Conservation (phyloP, 1,284 basidiomycete genomes). For the Marasmius fiardii region DNA sequence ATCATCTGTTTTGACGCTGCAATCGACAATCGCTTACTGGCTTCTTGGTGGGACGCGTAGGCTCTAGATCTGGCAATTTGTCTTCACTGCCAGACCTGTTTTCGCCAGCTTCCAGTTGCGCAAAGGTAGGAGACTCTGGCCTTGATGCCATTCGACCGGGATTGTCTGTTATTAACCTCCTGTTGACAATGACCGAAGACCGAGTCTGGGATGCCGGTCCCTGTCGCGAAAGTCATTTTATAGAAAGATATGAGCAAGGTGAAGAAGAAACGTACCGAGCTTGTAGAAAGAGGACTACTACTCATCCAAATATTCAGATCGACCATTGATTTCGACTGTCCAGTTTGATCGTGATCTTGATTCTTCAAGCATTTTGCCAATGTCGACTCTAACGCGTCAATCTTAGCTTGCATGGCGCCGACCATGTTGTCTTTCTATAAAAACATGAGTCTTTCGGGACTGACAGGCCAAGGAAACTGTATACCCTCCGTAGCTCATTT, state of each 20-base stretch:
- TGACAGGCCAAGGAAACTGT: slow-evolving; percentile 15
- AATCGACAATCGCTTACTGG: not conserved
- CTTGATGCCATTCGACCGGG: not conserved
- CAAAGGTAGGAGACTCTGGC: not conserved
- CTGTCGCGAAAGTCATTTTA: not conserved
- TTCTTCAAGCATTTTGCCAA: slow-evolving; percentile 38
- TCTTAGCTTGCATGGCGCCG: slow-evolving; percentile 32
- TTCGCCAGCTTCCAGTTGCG: not conserved
- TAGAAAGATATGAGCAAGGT: not conserved
- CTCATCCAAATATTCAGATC: slow-evolving; percentile 34
- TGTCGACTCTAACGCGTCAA: slow-evolving; percentile 38
- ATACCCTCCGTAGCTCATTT: slow-evolving; percentile 49
- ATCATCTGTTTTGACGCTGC: not conserved
- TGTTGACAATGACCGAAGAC: not conserved
- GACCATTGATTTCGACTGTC: slow-evolving; percentile 30
- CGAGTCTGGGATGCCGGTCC: not conserved
- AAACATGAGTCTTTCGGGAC: not conserved
- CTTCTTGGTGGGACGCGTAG: not conserved
- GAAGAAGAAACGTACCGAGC: no score
- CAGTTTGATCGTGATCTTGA: slow-evolving; percentile 25
- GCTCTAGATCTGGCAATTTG: not conserved
- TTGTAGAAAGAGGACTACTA: not conserved
- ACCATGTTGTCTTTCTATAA: slow-evolving; percentile 42
- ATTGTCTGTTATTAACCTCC: not conserved
- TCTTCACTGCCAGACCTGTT: not conserved